phyloP scores from a whole-genome alignment of 305 asterid genomes.

The Plantago coronopus region DNA sequence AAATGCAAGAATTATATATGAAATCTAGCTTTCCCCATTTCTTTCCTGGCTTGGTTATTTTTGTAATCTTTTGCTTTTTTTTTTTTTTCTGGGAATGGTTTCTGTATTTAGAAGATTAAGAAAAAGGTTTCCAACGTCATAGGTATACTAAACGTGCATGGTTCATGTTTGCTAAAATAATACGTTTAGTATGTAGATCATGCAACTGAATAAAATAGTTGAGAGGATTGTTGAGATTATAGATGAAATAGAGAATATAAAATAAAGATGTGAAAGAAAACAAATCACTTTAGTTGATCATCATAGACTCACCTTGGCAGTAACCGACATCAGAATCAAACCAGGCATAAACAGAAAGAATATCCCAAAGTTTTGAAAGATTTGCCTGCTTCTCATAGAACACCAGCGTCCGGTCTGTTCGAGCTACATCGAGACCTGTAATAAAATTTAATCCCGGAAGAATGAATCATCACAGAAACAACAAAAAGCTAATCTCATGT shows the following conservation, averaged over 20 bases:
- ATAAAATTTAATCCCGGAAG: slow-evolving; percentile 20
- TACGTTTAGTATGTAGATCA: too few relatives aligned
- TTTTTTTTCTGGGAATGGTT: too few relatives aligned
- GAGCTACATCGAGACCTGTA: slow-evolving; percentile 85
- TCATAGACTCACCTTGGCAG: slow-evolving; percentile 69
- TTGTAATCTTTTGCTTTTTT: too few relatives aligned
- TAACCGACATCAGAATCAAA: slow-evolving; percentile 84
- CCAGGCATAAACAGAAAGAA: slow-evolving; percentile 87
- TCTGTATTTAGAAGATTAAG: too few relatives aligned
- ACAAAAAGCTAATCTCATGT: not conserved
- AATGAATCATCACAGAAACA: slow-evolving; percentile 13
- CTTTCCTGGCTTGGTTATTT: too few relatives aligned
- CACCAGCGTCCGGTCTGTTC: slow-evolving; percentile 79
- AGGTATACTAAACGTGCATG: too few relatives aligned
- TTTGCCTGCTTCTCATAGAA: slow-evolving; percentile 80
- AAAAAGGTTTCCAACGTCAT: too few relatives aligned
- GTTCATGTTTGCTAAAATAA: too few relatives aligned
- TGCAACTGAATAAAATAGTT: too few relatives aligned
- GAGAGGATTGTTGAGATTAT: too few relatives aligned
- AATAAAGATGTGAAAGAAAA: not conserved
- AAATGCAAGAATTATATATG: too few relatives aligned
- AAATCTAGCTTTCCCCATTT: too few relatives aligned
- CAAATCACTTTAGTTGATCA: slow-evolving; percentile 7
- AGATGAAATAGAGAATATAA: not conserved
- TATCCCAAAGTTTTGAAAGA: slow-evolving; percentile 83